A percentile compares a stretch with the other conserved stretches of the same genome.
phyloP scores from a whole-genome alignment of 2,329 filamentous ascomycete species.

The Colletotrichum lentis region DNA sequence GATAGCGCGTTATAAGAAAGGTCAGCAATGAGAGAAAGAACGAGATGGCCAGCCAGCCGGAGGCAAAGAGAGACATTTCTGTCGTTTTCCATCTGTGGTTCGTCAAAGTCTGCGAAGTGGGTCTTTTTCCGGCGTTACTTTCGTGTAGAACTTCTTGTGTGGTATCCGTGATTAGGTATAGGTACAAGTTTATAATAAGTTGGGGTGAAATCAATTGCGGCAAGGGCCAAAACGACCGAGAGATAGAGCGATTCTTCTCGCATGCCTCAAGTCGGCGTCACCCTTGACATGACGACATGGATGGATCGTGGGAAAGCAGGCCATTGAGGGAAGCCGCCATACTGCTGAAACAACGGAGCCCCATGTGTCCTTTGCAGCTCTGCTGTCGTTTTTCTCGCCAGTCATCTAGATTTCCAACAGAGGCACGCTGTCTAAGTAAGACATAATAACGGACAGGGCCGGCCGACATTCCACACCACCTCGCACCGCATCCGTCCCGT shows the following conservation, averaged over 20 bases:
- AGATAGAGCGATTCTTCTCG: conserved; percentile 13
- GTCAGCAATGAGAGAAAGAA: neutral
- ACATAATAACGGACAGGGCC: conserved; percentile 13
- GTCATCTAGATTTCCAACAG: neutral
- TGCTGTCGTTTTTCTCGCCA: neutral
- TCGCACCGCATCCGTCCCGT: conserved; percentile 1
- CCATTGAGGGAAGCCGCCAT: neutral
- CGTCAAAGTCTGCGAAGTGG: no score
- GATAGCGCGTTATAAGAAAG: neutral
- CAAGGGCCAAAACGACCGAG: neutral
- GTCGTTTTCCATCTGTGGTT: no score
- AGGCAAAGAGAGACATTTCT: conserved; percentile 22
- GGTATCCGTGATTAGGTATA: no score
- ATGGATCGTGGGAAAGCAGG: conserved; percentile 1
- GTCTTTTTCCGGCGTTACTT: neutral
- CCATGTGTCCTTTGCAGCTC: conserved; percentile 16
- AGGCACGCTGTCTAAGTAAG: neutral
- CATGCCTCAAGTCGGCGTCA: conserved; percentile 3
- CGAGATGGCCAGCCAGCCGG: neutral
- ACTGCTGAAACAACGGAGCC: conserved; percentile 17
- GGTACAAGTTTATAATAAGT: no score
- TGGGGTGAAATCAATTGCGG: no score
- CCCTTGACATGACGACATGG: conserved; percentile 31
- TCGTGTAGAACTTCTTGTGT: neutral
- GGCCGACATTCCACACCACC: conserved; percentile 11